Base-by-base conservation (phyloP, 345 rosid genomes). In the Linum tenue region DNA sequence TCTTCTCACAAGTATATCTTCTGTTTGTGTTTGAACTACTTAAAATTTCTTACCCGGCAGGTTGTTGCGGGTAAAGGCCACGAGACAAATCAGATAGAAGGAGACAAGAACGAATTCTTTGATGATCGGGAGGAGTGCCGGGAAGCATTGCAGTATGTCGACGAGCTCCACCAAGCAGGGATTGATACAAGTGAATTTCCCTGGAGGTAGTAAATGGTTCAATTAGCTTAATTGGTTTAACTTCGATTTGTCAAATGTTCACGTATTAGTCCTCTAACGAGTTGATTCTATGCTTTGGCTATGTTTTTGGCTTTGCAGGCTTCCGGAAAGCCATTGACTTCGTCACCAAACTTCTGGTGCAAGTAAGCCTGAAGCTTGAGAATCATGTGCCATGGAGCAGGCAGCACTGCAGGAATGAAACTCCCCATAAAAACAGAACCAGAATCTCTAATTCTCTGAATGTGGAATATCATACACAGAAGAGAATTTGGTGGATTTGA, bases 101-200 rank as follows among this genome's bases (percentile, higher is more conserved):
- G 95, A n/a, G 96, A 86, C 75, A 88, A 83, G 70, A 84, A 74
- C 43, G 95, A 94, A 77, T 88, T 85, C 62, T 90, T 79, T 76
- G 96, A 90, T 74, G 99, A 94, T 64, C 69, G 96, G 53, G 95
- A 90, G 65, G 97, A 88, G 75, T 88, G 99, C 58, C 78, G 92
- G 59, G 97, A 90, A 78, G 97, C 99, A 76, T 80, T 86, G 80
- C 96, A 90, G 69, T 84, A 84, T 59, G 99, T 88, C 56, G 99
- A 90, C 61, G 96, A 90, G 77, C 96, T 90, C 71, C 99, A 94
- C 74, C 94, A 72, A 84, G 89, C 97, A 62, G 99, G 99, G 77
- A 94, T 94, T 69, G 99, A 88, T 79, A 88, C 96, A 1, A 90
- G 96, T 71, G 99, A 94, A 82, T 86, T 94, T 68, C 97, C 99